Conservation (phyloP, 352 stramenopile species). For the Hyaloperonospora arabidopsidis region DNA sequence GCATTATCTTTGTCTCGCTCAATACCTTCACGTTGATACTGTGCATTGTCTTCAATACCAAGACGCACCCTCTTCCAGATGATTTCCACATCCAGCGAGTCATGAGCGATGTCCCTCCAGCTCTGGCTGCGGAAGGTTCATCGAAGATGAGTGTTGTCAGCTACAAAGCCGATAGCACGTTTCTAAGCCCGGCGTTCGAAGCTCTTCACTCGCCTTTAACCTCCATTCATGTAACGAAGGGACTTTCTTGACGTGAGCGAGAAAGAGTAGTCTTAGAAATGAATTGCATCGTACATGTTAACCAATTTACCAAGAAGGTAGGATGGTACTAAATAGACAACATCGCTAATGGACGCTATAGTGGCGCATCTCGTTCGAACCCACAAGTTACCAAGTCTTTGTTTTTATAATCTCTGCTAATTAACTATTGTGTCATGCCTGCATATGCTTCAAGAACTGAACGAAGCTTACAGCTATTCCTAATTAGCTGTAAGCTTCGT, state of each 20-base stretch:
- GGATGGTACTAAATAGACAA: too few species aligned
- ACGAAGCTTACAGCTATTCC: too few species aligned
- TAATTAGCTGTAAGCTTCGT: too few species aligned
- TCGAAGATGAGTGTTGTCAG: conserved; percentile 9
- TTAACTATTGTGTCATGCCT: too few species aligned
- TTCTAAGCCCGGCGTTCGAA: conserved; percentile 23
- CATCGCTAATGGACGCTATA: too few species aligned
- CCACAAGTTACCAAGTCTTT: too few species aligned
- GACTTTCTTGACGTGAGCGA: background rate
- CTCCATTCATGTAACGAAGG: conserved; percentile 16
- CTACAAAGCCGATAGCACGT: conserved; percentile 12
- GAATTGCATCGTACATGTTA: too few species aligned
- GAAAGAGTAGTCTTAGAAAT: too few species aligned
- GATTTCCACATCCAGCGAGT: conserved; percentile 16
- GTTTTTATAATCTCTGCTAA: too few species aligned
- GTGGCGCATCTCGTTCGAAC: too few species aligned
- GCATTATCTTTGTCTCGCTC: conserved; percentile 29
- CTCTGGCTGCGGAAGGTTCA: background rate
- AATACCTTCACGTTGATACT: conserved; percentile 20
- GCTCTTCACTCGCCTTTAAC: conserved; percentile 25
- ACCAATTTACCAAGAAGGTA: too few species aligned
- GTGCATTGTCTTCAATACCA: conserved; percentile 23
- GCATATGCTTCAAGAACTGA: too few species aligned
- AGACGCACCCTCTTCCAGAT: conserved; percentile 23
- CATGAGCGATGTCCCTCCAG: conserved; percentile 5